Percentiles rank a stretch among this genome's conserved stretches.
These are phyloP conservation scores for Aspergillus asperescens DNA, from an alignment of 495 filamentous ascomycete genomes.

Conservation along the genomic window DNA sequence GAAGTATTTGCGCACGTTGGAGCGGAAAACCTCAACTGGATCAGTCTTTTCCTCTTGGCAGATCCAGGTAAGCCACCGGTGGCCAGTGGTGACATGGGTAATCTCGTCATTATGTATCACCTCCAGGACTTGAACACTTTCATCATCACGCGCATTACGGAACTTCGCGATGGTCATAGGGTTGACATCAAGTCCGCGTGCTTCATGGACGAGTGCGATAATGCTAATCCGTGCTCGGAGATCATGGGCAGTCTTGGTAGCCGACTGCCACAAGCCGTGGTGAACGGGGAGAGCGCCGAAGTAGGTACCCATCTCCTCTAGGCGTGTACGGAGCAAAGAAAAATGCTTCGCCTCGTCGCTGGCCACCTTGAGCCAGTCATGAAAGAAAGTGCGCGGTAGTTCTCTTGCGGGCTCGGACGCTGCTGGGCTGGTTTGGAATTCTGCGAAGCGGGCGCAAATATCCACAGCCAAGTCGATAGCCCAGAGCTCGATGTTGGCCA, in stretches of 20 bases:
- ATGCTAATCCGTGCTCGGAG: constrained; percentile 49
- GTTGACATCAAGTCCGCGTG: constrained; percentile 49
- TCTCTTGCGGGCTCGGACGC: constrained; percentile 20
- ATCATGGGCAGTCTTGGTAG: constrained; percentile 42
- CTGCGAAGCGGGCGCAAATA: constrained; percentile 48
- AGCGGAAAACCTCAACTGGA: constrained; percentile 47
- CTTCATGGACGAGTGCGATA: constrained; percentile 50
- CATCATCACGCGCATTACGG: constrained; percentile 38
- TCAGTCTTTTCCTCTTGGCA: constrained; percentile 46
- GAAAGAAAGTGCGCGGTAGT: constrained; percentile 47
- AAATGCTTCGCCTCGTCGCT: constrained; percentile 53
- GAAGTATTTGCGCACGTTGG: constrained; percentile 46
- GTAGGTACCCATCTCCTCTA: constrained; percentile 46
- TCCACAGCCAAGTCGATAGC: constrained; percentile 53
- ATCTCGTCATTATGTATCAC: constrained; percentile 52
- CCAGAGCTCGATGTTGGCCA: constrained; percentile 52
- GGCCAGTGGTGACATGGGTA: constrained; percentile 51
- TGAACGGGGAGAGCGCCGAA: constrained; percentile 50
- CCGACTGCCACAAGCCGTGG: constrained; percentile 48
- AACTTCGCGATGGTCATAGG: constrained; percentile 53
- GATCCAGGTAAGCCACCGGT: constrained; percentile 51
- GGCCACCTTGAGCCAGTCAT: constrained; percentile 52
- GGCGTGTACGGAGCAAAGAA: constrained; percentile 43
- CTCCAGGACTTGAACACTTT: constrained; percentile 42
- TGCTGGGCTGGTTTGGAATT: constrained; percentile 33